phyloP scores from a whole-genome alignment of 2,329 filamentous ascomycete genomes.

The Grosmannia serpens region DNA sequence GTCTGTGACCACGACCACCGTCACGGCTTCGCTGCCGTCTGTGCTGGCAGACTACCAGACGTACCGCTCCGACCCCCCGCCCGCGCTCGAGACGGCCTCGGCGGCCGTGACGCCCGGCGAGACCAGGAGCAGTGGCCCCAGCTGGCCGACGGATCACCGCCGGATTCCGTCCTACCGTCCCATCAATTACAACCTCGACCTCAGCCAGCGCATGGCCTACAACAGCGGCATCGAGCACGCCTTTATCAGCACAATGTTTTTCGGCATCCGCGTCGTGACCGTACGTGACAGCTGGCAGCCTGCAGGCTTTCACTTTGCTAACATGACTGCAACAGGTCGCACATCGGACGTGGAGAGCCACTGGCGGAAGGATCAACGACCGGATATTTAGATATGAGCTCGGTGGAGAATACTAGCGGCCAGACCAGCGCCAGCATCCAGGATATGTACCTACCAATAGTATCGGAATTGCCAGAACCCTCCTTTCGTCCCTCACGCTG shows the following conservation, averaged over 20 bases:
- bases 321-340: conserved; percentile 17
- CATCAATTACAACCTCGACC: conserved; percentile 12
- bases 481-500: not conserved
- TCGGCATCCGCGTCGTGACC: conserved; percentile 13
- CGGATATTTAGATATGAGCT: conserved; percentile 38
- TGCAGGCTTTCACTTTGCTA: not conserved
- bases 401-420: conserved; percentile 32
- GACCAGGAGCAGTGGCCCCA: too few relatives aligned
- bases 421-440: not conserved
- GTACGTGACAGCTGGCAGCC: conserved; percentile 3
- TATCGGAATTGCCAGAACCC: too few relatives aligned
- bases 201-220: conserved; percentile 11
- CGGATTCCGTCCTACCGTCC: conserved; percentile 16
- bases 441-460: not conserved
- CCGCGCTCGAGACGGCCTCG: not conserved
- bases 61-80: not conserved
- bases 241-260: conserved; percentile 16
- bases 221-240: conserved; percentile 9
- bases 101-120: too few relatives aligned
- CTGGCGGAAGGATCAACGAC: conserved; percentile 35
- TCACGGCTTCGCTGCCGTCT: not conserved
- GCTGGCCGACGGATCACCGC: conserved; percentile 13
- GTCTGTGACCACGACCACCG: not conserved
- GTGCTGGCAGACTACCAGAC: conserved; percentile 20
- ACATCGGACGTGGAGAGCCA: conserved; percentile 36